Evolutionary conservation across 331 rosid genomes (phyloP), one percentile per base, ranked within the genome.

Genomic region (Arachis monticola): DNA sequence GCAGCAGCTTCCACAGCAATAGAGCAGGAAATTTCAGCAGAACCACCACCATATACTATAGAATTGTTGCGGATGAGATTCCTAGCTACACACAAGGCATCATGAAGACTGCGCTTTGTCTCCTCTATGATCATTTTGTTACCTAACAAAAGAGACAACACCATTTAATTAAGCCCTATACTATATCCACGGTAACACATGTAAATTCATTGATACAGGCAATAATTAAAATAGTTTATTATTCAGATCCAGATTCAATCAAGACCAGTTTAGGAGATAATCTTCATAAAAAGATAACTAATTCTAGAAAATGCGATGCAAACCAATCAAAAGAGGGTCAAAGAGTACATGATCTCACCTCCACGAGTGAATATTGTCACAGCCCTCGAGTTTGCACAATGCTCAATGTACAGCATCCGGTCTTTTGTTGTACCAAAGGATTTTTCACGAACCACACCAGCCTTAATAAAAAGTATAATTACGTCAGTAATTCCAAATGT

Each of bases 51-150:
- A 45, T 95, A 95, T 41, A 95, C 98, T 58, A 95, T 92, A 64
- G 97, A 90, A 58, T 95, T 95, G 86, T 95, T 95, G 86, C 97
- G 89, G 50, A 95, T 95, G 72, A 95, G 97, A 89, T 95, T 95
- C 84, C 99, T 90, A 48, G 99, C 96, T 57, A 95, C 99, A 60
- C 99, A 95, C 64, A 95, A 72, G 72, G 98, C 96, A 89, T 95
- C 98, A 0, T 92, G 99, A 79, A 95, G 55, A 76, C 98, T 95
- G 61, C 99, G 96, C 77, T 95, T 95, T 70, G 99, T 95, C 93
- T 95, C 99, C 87, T 92, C 99, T 67, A 92, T 83, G 75, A 95
- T 87, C 99, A 95, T 95, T 79, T 95, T 95, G 90, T 95, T 95
- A 80, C 98, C 99, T 92, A 73, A 56, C 68, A 67, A 67, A 78